Percentiles rank a stretch among this genome's conserved stretches.
These are phyloP conservation scores for Lepiota brunneoincarnata DNA, from an alignment of 768 basidiomycete species.

Conservation along the genomic window DNA sequence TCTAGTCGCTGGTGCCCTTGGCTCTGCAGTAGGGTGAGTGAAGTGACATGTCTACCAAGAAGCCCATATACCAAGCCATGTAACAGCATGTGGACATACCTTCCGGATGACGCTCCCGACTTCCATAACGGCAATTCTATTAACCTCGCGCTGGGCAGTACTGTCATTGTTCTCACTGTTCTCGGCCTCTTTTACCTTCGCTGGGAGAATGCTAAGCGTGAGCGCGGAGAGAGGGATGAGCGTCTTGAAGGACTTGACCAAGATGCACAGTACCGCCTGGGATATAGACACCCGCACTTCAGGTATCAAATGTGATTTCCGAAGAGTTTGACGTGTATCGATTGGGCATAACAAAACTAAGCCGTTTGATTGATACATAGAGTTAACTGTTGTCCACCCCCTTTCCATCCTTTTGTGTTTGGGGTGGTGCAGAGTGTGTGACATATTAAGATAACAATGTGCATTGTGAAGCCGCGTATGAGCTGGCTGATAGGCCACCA, in stretches of 20 bases:
- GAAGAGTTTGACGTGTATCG: no score
- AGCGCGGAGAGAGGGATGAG: slow-evolving; percentile 39
- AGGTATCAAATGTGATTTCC: slow-evolving; percentile 20
- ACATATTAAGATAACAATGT: no score
- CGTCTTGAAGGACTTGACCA: slow-evolving; percentile 30
- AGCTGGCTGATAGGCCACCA: no score
- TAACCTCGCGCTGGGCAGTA: no score
- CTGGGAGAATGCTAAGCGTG: slow-evolving; percentile 41
- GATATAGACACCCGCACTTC: no score
- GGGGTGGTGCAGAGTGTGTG: no score
- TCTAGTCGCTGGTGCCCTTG: slow-evolving; percentile 35
- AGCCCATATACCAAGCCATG: background rate
- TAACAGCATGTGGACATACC: slow-evolving; percentile 44
- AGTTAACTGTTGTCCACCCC: no score
- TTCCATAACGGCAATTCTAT: slow-evolving; percentile 32
- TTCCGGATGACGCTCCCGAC: slow-evolving; percentile 41
- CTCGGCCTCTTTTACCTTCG: slow-evolving; percentile 33
- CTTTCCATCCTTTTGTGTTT: no score
- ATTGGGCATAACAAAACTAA: no score
- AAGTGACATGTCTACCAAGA: slow-evolving; percentile 17
- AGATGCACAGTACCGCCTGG: no score
- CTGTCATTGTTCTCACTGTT: slow-evolving; percentile 22
- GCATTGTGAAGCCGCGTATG: no score
- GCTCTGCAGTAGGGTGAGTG: slow-evolving; percentile 46
- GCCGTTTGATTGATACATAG: no score